Percentiles rank a stretch among this genome's conserved stretches.
phyloP scores from a whole-genome alignment of 192 early-diverging fungal genomes.

The Umbelopsis isabellina region DNA sequence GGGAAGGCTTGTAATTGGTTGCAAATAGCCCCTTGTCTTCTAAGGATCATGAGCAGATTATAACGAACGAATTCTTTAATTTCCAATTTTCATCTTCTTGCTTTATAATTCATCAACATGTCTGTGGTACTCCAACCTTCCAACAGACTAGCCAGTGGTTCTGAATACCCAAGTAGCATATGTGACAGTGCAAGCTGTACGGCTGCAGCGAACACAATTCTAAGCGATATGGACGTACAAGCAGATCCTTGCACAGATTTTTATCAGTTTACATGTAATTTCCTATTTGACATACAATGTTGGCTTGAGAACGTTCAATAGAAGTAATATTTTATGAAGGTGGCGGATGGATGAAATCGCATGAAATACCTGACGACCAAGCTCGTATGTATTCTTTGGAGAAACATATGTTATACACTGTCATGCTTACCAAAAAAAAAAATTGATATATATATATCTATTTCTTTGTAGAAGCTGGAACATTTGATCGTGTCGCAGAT shows the following conservation, averaged over 20 bases:
- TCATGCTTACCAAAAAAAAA: not conserved
- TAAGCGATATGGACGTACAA: slow-evolving; percentile 53
- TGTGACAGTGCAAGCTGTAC: slow-evolving; percentile 63
- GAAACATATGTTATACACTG: not conserved
- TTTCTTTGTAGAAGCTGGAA: slow-evolving; percentile 18
- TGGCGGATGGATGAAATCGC: slow-evolving; percentile 57
- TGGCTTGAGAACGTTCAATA: not conserved
- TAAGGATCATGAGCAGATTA: too few relatives aligned
- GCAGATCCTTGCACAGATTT: slow-evolving; percentile 73
- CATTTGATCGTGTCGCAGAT: slow-evolving; percentile 27
- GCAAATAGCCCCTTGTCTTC: not conserved
- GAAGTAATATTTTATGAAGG: slow-evolving; percentile 35
- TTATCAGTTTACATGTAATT: slow-evolving; percentile 66
- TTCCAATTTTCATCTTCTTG: not conserved
- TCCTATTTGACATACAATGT: not conserved
- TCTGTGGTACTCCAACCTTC: not conserved
- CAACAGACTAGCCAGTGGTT: not conserved
- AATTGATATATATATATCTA: not conserved
- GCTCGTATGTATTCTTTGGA: slow-evolving; percentile 27
- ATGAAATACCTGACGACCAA: slow-evolving; percentile 66
- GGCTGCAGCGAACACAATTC: slow-evolving; percentile 52
- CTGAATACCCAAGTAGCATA: not conserved
- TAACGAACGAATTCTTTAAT: not conserved
- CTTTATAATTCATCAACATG: not conserved
- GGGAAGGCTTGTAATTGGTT: not conserved